Evolutionary conservation across 108 stramenopile genomes (phyloP).

Genomic region (Skeletonema costatum): DNA sequence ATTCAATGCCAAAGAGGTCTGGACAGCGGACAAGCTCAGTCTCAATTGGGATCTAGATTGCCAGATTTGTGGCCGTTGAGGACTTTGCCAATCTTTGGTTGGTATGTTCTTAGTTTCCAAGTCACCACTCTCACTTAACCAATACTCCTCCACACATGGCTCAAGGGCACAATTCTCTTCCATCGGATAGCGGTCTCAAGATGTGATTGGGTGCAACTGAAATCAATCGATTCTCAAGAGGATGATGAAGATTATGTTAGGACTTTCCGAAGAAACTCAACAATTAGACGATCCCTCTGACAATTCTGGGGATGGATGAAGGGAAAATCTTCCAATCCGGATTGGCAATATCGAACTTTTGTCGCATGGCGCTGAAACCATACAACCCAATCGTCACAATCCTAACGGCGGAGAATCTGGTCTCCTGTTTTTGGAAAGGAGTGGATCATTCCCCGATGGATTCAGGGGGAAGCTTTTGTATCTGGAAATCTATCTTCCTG

Average conservation of each 20-base stretch:
- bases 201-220: not conserved
- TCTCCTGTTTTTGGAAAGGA: conserved; percentile 10
- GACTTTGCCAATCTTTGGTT: conserved; percentile 5
- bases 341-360: conserved; percentile 4
- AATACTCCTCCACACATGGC: conserved; percentile 1
- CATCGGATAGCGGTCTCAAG: not conserved
- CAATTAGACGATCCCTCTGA: not conserved
- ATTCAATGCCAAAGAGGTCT: not conserved
- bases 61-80: conserved; percentile 9
- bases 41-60: conserved; percentile 6
- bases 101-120: conserved; percentile 2
- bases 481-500: not conserved
- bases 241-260: conserved; percentile 1
- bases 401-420: not conserved
- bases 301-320: not conserved
- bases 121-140: not conserved
- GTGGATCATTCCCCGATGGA: not conserved
- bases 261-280: not conserved
- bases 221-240: not conserved
- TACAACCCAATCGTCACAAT: not conserved
- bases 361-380: conserved; percentile 2
- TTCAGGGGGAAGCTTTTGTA: not conserved
- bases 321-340: conserved; percentile 7
- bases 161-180: not conserved
- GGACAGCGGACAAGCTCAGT: not conserved